These are phyloP conservation scores for Clarireedia homoeocarpa DNA, from an alignment of 2,329 filamentous ascomycete species.

Conservation along the genomic window DNA sequence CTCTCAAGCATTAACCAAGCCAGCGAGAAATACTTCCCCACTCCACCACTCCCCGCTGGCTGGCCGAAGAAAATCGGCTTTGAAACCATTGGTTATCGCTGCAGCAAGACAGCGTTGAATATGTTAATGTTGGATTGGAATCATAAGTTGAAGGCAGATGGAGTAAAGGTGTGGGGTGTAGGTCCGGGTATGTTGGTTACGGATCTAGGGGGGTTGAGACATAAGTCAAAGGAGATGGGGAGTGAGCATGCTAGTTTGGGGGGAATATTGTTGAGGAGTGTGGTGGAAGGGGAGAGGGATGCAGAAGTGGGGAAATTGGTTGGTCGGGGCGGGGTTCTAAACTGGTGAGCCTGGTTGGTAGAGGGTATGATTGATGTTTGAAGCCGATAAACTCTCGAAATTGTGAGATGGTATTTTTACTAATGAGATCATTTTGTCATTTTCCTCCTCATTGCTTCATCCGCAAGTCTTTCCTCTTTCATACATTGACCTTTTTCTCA, in stretches of 20 bases:
- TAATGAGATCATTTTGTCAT: too few species aligned
- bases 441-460: too few species aligned
- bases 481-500: too few species aligned
- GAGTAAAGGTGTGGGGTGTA: constrained; percentile 42
- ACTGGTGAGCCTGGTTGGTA: constrained; percentile 11
- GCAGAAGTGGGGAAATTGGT: constrained; percentile 10
- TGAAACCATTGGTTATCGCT: constrained; percentile 32
- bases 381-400: too few species aligned
- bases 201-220: constrained; percentile 30
- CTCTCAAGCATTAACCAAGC: constrained; percentile 29
- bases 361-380: too few species aligned
- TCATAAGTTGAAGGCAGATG: constrained; percentile 38
- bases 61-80: constrained; percentile 34
- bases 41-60: constrained; percentile 25
- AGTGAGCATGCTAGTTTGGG: constrained; percentile 27
- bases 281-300: constrained; percentile 16
- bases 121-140: constrained; percentile 42
- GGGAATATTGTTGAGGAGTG: constrained; percentile 19
- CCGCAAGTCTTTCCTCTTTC: too few species aligned
- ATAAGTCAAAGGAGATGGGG: constrained; percentile 10
- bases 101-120: constrained; percentile 38
- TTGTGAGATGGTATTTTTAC: too few species aligned
- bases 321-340: constrained; percentile 15
- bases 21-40: constrained; percentile 21
- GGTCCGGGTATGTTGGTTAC: constrained; percentile 43